A percentile compares a stretch with the other conserved stretches of the same genome.
Evolutionary conservation across 2,329 filamentous ascomycete species (phyloP).

Genomic region (Epichloe aotearoae): DNA sequence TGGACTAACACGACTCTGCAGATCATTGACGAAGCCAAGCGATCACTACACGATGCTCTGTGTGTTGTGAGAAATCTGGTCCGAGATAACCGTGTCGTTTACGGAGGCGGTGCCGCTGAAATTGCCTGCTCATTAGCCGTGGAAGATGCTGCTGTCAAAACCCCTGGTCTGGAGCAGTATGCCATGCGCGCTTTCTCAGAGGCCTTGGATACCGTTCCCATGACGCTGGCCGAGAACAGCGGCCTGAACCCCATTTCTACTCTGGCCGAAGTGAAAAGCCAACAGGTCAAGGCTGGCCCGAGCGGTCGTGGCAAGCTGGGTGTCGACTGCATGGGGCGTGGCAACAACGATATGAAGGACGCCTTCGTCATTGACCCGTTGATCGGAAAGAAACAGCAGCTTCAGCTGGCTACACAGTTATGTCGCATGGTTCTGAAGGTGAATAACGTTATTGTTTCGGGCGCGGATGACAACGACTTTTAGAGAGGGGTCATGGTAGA

Average conservation of each 20-base stretch:
- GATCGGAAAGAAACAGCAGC: constrained; percentile 95
- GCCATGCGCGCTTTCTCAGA: constrained; percentile 97
- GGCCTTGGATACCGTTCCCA: constrained; percentile 82
- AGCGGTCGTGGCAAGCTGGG: constrained; percentile 52
- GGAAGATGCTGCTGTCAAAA: constrained; percentile 88
- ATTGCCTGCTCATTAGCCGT: constrained; percentile 95
- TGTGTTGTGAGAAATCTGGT: constrained; percentile 97
- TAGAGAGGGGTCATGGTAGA: constrained; percentile 29
- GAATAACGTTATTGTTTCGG: constrained; percentile 91
- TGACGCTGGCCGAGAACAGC: constrained; percentile 96
- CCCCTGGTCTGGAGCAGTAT: constrained; percentile 94
- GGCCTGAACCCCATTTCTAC: constrained; percentile 93
- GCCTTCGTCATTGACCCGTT: constrained; percentile 97
- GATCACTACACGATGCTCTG: constrained; percentile 91
- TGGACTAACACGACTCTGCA: constrained; percentile 20
- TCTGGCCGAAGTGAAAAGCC: constrained; percentile 85
- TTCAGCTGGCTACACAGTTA: constrained; percentile 89
- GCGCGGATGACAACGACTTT: constrained; percentile 76
- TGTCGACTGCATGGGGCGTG: constrained; percentile 94
- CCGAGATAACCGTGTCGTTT: constrained; percentile 90
- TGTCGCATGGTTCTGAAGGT: constrained; percentile 97
- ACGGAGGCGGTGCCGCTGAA: constrained; percentile 91
- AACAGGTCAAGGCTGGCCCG: constrained; percentile 67
- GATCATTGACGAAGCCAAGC: constrained; percentile 98
- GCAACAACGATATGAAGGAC: constrained; percentile 94